Base-by-base conservation (phyloP, 805 yeast genomes). In the Cyberlindnera xishuangbannaensis region DNA sequence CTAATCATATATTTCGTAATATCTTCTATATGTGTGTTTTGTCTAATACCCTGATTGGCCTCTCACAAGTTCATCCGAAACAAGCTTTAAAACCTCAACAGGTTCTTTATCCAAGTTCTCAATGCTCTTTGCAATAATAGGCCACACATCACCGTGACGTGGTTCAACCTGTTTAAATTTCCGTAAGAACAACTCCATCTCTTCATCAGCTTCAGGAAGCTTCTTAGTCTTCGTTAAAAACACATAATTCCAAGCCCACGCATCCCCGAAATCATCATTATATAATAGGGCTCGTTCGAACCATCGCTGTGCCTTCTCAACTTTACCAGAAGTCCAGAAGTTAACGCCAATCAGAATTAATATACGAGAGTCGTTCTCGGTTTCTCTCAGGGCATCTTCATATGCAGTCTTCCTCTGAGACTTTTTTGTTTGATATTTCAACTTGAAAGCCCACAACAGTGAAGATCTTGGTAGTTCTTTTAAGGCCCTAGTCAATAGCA, bases 231-330 rank as follows among this genome's bases (percentile, higher is more conserved):
- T 69, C 15, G 44, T 31, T 27, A 64, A 36, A 41, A 69, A 73
- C 18, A 65, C 62, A 45, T 71, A 73, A 30, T 65, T 49, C 80
- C 86, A 79, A 1, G 76, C 71, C 82, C 94, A 86, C 3, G 69
- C 57, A 56, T 88, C 97, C 4, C 95, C 97, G 50, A 64, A 71
- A n/a, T 58, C 62, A 1, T 62, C 54, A 36, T 78, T 76, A 3
- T 65, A 62, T n/a, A 59, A 62, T 9, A 79, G 51, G 0, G 92
- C 83, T 33, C 82, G 64, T 30, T 79, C 80, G 36, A 86, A 72
- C 86, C 95, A 88, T 11, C 77, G 67, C 35, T 65, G 61, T 0
- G 94, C 84, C 43, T 77, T 79, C 2, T 68, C 58, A 17, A 67
- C 56, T 43, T 82, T 82, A 0, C 82, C 79, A 17, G 74, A 81